Evolutionary conservation across 2,329 filamentous ascomycete genomes (phyloP).

Genomic region (Thermomyces lanuginosus): DNA sequence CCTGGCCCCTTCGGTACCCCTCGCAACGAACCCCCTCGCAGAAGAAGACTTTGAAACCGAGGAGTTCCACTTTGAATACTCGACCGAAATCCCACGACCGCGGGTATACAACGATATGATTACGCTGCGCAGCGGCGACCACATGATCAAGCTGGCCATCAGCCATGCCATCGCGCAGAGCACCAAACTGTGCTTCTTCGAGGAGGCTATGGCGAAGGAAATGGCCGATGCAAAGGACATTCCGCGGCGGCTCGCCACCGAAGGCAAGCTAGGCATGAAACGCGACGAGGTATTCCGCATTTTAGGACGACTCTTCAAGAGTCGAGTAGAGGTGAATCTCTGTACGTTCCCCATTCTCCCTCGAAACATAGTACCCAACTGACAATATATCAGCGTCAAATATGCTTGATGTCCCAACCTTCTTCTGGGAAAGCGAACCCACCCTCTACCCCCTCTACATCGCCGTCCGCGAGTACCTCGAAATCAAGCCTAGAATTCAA

Average conservation of each 20-base stretch:
- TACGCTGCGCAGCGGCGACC: slow-evolving; percentile 79
- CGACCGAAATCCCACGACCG: slow-evolving; percentile 64
- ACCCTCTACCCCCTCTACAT: slow-evolving; percentile 87
- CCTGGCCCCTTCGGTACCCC: slow-evolving; percentile 37
- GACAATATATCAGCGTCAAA: slow-evolving; percentile 67
- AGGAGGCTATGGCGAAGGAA: slow-evolving; percentile 86
- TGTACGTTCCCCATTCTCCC: slow-evolving; percentile 45
- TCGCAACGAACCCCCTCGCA: slow-evolving; percentile 63
- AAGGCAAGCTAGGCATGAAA: slow-evolving; percentile 80
- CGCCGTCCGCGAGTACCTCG: slow-evolving; percentile 89
- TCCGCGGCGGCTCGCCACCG: slow-evolving; percentile 72
- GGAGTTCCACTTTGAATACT: slow-evolving; percentile 98
- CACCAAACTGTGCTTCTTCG: slow-evolving; percentile 89
- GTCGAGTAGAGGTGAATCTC: slow-evolving; percentile 88
- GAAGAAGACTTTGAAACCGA: slow-evolving; percentile 93
- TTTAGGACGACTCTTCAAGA: slow-evolving; percentile 78
- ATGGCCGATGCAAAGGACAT: slow-evolving; percentile 89
- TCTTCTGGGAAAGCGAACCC: slow-evolving; percentile 97
- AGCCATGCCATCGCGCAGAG: slow-evolving; percentile 95
- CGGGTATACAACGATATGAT: slow-evolving; percentile 99
- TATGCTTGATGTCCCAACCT: slow-evolving; percentile 87
- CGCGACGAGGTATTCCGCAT: slow-evolving; percentile 85
- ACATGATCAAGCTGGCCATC: slow-evolving; percentile 98
- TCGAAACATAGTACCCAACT: slow-evolving; percentile 1
- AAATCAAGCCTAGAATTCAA: slow-evolving; percentile 90